Evolutionary conservation across 176 grass and related monocot genomes (phyloP), one percentile per base, ranked within the genome.

Genomic region (Chrysopogon serrulatus): DNA sequence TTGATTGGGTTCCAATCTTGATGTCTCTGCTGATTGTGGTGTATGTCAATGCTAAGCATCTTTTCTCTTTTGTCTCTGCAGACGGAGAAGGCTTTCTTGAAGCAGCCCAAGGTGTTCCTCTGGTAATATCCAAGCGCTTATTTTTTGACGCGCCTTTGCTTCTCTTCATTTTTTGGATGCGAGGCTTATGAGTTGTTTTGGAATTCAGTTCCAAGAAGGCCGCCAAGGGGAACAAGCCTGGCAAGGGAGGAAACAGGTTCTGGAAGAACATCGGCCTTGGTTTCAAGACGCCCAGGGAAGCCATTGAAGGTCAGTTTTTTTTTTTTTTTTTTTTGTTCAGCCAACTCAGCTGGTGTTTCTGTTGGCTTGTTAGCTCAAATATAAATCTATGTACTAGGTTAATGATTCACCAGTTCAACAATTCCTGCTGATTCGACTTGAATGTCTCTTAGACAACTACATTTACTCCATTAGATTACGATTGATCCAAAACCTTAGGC

Each of bases 71-170:
- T 73, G 18, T 86, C 10, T 35, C 28, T 66, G 85, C 85, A 86
- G 85, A 86, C 85, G 1, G 85, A 86, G 31, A 86, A 37, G 70
- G 85, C 69, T 42, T 86, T 86, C 77, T 81, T 86, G 77, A 86
- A 86, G 69, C 85, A 86, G 69, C 77, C 85, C 42, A 86, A 86
- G 85, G 77, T 86, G 59, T 86, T 86, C 15, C 85, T 86, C 77
- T 86, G 85, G 85, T 86, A 65, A 86, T 47, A 26, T 28, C 8
- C 43, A 33, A 66, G 45, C 2, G 43, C 16, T 56, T 59, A 56
- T 26, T 24, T 56, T 56, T 15, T 69, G 47, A 10, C 26, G 11
- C 13, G 9, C 12, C 1, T 56, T 70, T 81, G 13, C 8, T 65
- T 26, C 5, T 3, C n/a, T 54, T 71, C 28, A 19, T 65, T 65